phyloP scores from a whole-genome alignment of 2,329 filamentous ascomycete species.

The Thelonectria rubi region DNA sequence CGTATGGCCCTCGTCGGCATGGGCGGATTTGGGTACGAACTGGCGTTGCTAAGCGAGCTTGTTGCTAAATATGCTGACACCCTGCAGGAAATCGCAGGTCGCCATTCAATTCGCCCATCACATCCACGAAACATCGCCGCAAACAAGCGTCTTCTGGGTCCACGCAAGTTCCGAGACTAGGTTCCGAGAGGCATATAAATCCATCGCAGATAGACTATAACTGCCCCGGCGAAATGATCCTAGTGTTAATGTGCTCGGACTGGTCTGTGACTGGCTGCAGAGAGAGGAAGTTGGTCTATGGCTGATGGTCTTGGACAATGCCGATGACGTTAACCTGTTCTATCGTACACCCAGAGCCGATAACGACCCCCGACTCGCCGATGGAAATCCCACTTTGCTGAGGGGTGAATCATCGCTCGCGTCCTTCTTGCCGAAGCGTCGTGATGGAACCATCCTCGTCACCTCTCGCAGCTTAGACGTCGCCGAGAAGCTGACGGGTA shows the following conservation, averaged over 20 bases:
- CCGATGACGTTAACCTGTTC: constrained; percentile 27
- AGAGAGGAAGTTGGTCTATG: too few species aligned
- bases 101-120: constrained; percentile 50
- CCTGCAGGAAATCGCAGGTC: constrained; percentile 38
- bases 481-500: constrained; percentile 26
- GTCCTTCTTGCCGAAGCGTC: constrained; percentile 27
- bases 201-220: too few species aligned
- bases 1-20: constrained; percentile 47
- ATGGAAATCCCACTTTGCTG: neutral
- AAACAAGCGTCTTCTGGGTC: constrained; percentile 51
- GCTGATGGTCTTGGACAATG: constrained; percentile 37
- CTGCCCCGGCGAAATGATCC: too few species aligned
- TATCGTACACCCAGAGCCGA: neutral
- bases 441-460: constrained; percentile 30
- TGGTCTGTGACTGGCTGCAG: too few species aligned
- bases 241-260: too few species aligned
- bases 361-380: neutral
- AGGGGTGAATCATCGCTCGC: constrained; percentile 10
- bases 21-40: constrained; percentile 44
- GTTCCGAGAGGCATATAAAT: too few species aligned
- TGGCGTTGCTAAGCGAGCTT: neutral
- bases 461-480: constrained; percentile 29
- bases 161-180: constrained; percentile 34
- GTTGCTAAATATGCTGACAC: neutral
- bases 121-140: constrained; percentile 35